Conservation (phyloP, 1,284 basidiomycete species). For the Afroboletus lepidellus region DNA sequence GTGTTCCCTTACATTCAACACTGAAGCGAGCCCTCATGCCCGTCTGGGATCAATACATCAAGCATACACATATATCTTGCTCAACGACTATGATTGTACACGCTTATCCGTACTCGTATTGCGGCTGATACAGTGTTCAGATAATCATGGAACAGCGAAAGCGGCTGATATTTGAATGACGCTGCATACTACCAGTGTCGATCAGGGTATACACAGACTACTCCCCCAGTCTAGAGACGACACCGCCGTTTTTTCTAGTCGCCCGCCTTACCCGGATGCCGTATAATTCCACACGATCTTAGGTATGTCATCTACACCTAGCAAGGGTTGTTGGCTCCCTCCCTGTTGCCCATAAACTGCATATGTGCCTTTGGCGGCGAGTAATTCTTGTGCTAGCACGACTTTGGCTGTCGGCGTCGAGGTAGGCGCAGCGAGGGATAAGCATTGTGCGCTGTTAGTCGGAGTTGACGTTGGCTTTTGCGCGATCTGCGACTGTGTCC, state of each 20-base stretch:
- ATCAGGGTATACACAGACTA: neutral
- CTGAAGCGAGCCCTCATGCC: neutral
- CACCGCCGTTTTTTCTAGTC: too few species aligned
- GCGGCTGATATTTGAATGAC: too few species aligned
- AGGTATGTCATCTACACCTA: constrained; percentile 19
- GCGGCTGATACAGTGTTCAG: too few species aligned
- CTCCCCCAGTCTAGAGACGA: neutral
- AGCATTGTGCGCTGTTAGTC: constrained; percentile 21
- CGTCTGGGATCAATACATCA: too few species aligned
- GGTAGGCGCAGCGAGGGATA: constrained; percentile 27
- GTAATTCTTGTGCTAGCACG: constrained; percentile 8
- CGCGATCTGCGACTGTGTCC: constrained; percentile 27
- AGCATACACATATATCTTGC: too few species aligned
- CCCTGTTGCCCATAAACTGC: constrained; percentile 16
- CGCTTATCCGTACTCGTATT: too few species aligned
- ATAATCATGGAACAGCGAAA: too few species aligned
- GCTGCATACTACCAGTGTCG: too few species aligned
- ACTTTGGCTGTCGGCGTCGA: constrained; percentile 25
- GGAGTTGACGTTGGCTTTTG: constrained; percentile 30
- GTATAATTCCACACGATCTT: constrained; percentile 29
- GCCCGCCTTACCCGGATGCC: neutral
- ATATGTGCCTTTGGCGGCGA: constrained; percentile 8
- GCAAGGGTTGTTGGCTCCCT: constrained; percentile 9
- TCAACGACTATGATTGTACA: too few species aligned
- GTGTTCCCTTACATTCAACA: neutral